A percentile compares a stretch with the other conserved stretches of the same genome.
These are phyloP conservation scores for Aulographum hederae DNA, from an alignment of 2,329 filamentous ascomycete species.

Conservation along the genomic window DNA sequence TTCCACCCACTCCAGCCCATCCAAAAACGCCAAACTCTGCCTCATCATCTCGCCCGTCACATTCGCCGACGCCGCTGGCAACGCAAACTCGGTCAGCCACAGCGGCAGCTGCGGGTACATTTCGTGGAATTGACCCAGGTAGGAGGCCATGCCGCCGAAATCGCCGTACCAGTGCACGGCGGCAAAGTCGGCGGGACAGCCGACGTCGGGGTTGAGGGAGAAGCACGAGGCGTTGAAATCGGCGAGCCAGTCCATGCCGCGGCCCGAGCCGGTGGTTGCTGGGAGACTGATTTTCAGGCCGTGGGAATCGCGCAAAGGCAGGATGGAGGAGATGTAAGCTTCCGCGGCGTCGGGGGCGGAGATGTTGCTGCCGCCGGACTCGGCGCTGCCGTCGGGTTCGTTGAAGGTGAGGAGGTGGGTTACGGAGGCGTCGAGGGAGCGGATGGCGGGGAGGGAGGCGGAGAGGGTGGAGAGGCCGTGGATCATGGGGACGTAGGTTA, in stretches of 20 bases:
- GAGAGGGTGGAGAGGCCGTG: conserved; percentile 49
- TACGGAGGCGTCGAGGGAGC: conserved; percentile 36
- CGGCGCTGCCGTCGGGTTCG: conserved; percentile 46
- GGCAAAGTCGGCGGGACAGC: conserved; percentile 31
- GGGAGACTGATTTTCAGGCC: conserved; percentile 54
- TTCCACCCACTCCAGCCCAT: conserved; percentile 35
- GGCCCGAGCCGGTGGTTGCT: conserved; percentile 42
- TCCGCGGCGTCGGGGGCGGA: conserved; percentile 41
- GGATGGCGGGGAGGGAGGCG: conserved; percentile 11
- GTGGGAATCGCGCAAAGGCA: conserved; percentile 40
- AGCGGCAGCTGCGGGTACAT: conserved; percentile 35
- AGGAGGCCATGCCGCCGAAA: conserved; percentile 48
- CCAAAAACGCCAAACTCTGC: conserved; percentile 45
- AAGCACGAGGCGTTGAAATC: conserved; percentile 43
- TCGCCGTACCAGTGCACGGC: conserved; percentile 41
- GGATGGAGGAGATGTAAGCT: conserved; percentile 53
- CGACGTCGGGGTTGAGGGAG: conserved; percentile 7
- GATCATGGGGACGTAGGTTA: conserved; percentile 69
- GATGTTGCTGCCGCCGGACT: conserved; percentile 44
- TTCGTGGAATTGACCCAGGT: conserved; percentile 35
- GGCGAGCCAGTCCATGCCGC: conserved; percentile 47
- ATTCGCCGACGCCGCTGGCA: conserved; percentile 32
- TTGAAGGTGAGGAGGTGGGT: conserved; percentile 57
- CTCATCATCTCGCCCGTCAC: conserved; percentile 52
- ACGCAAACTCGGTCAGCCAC: conserved; percentile 67